Percentiles rank a stretch among this genome's conserved stretches.
Evolutionary conservation across 441 rosid genomes (phyloP).

Genomic region (Euphorbia schlechtendalii): DNA sequence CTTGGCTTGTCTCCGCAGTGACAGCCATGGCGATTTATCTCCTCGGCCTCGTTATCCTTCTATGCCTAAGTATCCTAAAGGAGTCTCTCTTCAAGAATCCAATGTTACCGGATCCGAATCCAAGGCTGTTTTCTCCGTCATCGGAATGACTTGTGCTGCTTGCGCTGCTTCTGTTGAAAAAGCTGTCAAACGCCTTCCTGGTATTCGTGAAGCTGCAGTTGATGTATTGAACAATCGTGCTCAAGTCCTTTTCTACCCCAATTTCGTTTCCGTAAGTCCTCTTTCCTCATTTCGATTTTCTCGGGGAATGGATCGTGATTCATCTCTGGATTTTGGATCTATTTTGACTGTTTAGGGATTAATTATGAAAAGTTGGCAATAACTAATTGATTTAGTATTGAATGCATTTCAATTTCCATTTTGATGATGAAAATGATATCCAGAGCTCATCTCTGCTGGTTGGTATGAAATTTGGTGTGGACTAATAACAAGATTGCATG

Average conservation of each 20-base stretch:
- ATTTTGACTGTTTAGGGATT: not conserved
- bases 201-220: conserved; percentile 56
- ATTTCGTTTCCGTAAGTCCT: conserved; percentile 42
- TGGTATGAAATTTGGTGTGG: conserved; percentile 5
- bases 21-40: conserved; percentile 34
- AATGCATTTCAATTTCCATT: not conserved
- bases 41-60: conserved; percentile 58
- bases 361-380: not conserved
- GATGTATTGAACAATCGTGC: conserved; percentile 65
- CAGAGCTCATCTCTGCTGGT: not conserved
- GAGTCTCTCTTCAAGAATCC: conserved; percentile 32
- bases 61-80: conserved; percentile 58
- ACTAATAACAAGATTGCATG: not conserved
- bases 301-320: not conserved
- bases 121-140: conserved; percentile 45
- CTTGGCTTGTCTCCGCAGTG: conserved; percentile 53
- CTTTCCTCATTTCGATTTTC: not conserved
- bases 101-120: conserved; percentile 30
- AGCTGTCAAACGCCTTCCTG: conserved; percentile 67
- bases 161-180: conserved; percentile 85
- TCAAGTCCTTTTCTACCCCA: conserved; percentile 52
- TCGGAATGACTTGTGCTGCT: conserved; percentile 73
- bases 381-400: not conserved
- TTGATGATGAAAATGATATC: not conserved
- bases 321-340: not conserved